Evolutionary conservation across 176 grass and related monocot species (phyloP), one percentile per base, ranked within the genome.

Genomic region (Areca catechu): DNA sequence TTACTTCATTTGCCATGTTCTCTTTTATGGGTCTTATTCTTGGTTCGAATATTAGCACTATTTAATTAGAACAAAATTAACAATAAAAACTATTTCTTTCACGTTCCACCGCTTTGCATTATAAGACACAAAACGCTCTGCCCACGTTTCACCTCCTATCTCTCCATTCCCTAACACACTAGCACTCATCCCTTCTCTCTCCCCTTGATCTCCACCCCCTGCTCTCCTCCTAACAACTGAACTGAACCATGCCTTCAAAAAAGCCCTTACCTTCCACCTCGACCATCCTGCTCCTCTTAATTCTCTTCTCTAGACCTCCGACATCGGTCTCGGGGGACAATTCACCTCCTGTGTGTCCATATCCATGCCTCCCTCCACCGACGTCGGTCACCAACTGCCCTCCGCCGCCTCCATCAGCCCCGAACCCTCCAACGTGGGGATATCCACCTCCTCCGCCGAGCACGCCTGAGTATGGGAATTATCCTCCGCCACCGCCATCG

Each of bases 291-390:
- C 9, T 86, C n/a, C 52, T 79, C 59, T 23, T 78, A 0, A 16
- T 50, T 12, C 47, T 78, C 1, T 17, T 70, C 53, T 1, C 4
- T 15, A 34, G 18, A 15, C 50, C 62, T 15, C 52, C 16, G 2
- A 18, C 20, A 1, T 27, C 58, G 0, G 28, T 58, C 48, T 72
- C 51, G 14, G 77, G 69, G 49, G 71, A 54, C 16, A 21, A 30
- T n/a, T 80, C 82, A 24, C 48, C 60, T 25, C 30, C 74, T 0
- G 90, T 86, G 17, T 90, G 90, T 54, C 82, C 86, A 0, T 89
- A 83, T 71, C 86, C 86, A 0, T 95, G 90, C 76, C 70, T 89
- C 5, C 78, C 76, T 0, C 71, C 86, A 9, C 75, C 76, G 7
- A 73, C 80, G 7, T 56, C 80, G 4, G 18, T 75, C 4, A 51